Evolutionary conservation across 441 rosid genomes (phyloP), one percentile per base, ranked within the genome.

Genomic region (Pelargonium citronellum): DNA sequence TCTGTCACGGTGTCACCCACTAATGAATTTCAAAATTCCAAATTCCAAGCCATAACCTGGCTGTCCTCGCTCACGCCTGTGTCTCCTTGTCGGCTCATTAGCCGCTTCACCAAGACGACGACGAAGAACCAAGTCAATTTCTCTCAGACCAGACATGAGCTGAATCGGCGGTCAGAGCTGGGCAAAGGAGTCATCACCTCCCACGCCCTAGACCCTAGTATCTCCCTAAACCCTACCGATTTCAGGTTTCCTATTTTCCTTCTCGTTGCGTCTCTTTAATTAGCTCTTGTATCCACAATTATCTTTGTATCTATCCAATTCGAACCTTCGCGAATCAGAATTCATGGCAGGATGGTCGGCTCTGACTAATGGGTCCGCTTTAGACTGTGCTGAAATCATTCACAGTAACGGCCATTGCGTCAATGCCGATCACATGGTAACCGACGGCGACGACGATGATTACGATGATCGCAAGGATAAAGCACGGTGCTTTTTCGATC

Each of bases 281-380:
- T 49, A 11, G 30, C 30, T 27, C 1, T 27, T 4, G 30, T 30
- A 30, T 30, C 0, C 4, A 3, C 7, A 34, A 34, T 34, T 34
- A 34, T 15, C 58, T 13, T 53, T 53, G 58, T 53, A 15, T 15
- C 58, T 13, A 53, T 53, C 20, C 19, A 17, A 53, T 53, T n/a
- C 5, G 58, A 5, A 53, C 1, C 15, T n/a, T 13, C 8, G 58
- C 58, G 58, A 10, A 57, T 41, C 1, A n/a, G 70, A 69, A 76
- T 75, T 80, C 69, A 86, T 87, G 90, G 88, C 85, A 74, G 79
- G 90, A 78, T 86, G 88, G 83, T 80, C 85, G 49, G 74, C 63
- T 76, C 74, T 80, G 46, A 74, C 58, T 73, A 74, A 72, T 72
- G 84, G 82, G 79, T 75, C 82, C 74, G 74, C 57, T 75, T 69